These are phyloP conservation scores for Phanerodontia chrysosporium DNA, from an alignment of 768 basidiomycete species.

Conservation along the genomic window DNA sequence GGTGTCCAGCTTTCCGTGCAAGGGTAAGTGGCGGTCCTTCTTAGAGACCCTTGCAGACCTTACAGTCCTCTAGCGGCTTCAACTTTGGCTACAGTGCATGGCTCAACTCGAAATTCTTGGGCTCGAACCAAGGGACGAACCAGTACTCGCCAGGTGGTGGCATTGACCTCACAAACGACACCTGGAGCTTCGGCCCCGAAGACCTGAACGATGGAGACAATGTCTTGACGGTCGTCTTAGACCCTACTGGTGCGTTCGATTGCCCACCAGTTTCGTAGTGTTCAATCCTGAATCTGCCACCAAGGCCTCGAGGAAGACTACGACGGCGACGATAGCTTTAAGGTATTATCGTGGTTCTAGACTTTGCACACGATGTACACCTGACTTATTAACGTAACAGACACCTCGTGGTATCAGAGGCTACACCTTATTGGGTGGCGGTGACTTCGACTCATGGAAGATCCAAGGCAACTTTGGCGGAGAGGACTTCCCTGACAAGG, in stretches of 20 bases:
- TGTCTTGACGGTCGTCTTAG: constrained; percentile 19
- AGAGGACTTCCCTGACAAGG: constrained; percentile 26
- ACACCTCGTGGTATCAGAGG: constrained; percentile 27
- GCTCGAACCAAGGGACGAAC: constrained; percentile 20
- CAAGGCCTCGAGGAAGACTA: constrained; percentile 23
- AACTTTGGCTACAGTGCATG: constrained; percentile 22
- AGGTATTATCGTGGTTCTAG: constrained; percentile 4
- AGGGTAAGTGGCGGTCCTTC: constrained; percentile 11
- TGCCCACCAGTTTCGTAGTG: not conserved
- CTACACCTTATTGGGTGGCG: constrained; percentile 22
- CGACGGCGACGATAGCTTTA: constrained; percentile 19
- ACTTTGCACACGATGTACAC: not conserved
- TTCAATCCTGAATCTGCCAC: not conserved
- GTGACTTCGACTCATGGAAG: constrained; percentile 24
- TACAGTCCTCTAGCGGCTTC: constrained; percentile 18
- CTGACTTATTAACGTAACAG: constrained; percentile 5
- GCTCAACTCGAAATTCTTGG: constrained; percentile 21
- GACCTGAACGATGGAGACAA: constrained; percentile 19
- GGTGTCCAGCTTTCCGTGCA: constrained; percentile 23
- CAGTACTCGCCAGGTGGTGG: constrained; percentile 17
- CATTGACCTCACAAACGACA: constrained; percentile 15
- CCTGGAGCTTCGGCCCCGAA: constrained; percentile 12
- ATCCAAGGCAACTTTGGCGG: constrained; percentile 25
- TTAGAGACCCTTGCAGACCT: not conserved
- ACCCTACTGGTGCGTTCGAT: constrained; percentile 18